Evolutionary conservation across 495 filamentous ascomycete species (phyloP).

Genomic region (Aspergillus avenaceus): DNA sequence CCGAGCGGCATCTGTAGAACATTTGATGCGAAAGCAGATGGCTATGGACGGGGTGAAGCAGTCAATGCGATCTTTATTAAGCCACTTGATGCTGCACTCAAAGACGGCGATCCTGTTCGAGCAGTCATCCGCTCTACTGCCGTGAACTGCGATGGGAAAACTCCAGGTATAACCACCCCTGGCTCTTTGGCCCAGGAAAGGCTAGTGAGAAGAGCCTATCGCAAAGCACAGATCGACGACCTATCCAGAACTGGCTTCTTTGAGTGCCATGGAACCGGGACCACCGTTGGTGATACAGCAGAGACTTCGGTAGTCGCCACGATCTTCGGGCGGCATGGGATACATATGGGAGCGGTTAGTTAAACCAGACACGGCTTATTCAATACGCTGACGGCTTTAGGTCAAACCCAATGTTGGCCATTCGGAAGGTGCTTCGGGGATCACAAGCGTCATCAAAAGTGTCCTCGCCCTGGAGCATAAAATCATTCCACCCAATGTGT

Average conservation of each 20-base stretch:
- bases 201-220: conserved; percentile 26
- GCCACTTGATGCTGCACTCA: conserved; percentile 19
- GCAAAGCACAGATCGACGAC: too few relatives aligned
- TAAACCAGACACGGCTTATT: not conserved
- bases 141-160: conserved; percentile 29
- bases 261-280: conserved; percentile 41
- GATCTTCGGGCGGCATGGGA: conserved; percentile 27
- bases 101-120: conserved; percentile 32
- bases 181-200: conserved; percentile 15
- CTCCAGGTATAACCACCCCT: not conserved
- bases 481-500: conserved; percentile 25
- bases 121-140: conserved; percentile 33
- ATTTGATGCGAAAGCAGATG: conserved; percentile 57
- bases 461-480: conserved; percentile 43
- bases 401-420: conserved; percentile 48
- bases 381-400: not conserved
- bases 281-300: conserved; percentile 29
- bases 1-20: conserved; percentile 39
- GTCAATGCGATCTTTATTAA: conserved; percentile 33
- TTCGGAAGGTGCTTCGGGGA: conserved; percentile 42
- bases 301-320: conserved; percentile 41
- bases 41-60: conserved; percentile 59
- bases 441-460: conserved; percentile 54
- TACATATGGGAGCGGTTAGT: conserved; percentile 17
- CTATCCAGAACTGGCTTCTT: conserved; percentile 11